Conservation (phyloP, 495 filamentous ascomycete species). For the Neurospora terricola region DNA sequence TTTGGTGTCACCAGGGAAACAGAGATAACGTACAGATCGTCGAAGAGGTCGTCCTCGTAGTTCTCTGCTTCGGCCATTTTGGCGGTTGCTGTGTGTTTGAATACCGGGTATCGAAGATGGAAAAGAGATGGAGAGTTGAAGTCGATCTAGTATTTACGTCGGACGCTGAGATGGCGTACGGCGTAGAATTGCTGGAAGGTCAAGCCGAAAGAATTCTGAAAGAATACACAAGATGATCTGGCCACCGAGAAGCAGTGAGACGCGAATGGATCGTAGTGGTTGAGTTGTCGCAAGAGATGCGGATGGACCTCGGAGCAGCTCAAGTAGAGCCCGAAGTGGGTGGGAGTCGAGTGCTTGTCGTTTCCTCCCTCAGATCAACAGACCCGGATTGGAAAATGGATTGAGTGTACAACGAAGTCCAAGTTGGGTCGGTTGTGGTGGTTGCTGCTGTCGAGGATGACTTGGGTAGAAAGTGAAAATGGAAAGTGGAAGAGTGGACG, state of each 20-base stretch:
- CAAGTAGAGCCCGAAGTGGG: neutral
- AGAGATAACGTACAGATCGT: constrained; percentile 69
- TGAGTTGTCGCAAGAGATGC: neutral
- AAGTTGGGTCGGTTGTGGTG: neutral
- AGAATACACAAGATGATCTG: neutral
- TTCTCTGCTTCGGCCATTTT: constrained; percentile 81
- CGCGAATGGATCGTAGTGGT: neutral
- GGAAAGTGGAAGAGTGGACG: neutral
- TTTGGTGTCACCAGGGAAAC: neutral
- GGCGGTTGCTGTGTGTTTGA: constrained; percentile 4
- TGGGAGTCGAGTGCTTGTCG: neutral
- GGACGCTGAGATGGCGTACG: neutral
- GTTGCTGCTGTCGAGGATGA: neutral
- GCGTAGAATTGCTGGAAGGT: neutral
- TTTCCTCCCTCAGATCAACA: neutral
- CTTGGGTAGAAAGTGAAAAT: neutral
- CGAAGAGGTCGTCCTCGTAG: constrained; percentile 95
- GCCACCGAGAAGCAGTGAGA: neutral
- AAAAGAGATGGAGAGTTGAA: neutral
- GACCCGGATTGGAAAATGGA: neutral
- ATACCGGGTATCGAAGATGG: neutral
- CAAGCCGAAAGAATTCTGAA: neutral
- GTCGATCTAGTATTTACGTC: neutral
- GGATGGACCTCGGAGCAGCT: neutral
- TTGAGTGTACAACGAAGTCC: neutral